A percentile compares a stretch with the other conserved stretches of the same genome.
Conservation (phyloP, 352 stramenopile species). For the Phytophthora colocasiae region DNA sequence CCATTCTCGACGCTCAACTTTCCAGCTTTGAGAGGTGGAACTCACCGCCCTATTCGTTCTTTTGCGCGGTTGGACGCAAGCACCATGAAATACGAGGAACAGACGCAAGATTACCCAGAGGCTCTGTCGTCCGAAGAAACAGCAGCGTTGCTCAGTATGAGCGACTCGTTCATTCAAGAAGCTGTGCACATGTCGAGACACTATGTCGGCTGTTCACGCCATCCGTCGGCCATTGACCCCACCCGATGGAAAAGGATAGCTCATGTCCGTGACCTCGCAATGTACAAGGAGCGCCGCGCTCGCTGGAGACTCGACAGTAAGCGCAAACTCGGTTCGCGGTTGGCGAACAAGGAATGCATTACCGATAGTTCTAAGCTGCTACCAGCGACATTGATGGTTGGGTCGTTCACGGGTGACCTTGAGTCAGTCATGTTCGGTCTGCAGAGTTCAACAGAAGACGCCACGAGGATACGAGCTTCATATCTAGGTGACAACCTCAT, state of each 20-base stretch:
- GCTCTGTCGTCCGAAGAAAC: conserved; percentile 35
- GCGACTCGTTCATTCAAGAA: conserved; percentile 43
- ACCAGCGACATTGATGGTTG: conserved; percentile 39
- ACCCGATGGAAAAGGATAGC: conserved; percentile 39
- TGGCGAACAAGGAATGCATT: conserved; percentile 20
- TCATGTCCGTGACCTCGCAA: conserved; percentile 28
- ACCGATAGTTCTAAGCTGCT: conserved; percentile 29
- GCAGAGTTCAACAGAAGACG: conserved; percentile 39
- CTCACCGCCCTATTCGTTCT: conserved; percentile 2
- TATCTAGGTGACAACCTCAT: conserved; percentile 38
- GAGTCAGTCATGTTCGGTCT: conserved; percentile 48
- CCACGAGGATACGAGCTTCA: conserved; percentile 31
- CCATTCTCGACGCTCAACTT: conserved; percentile 8
- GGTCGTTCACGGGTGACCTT: conserved; percentile 36
- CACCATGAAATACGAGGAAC: conserved; percentile 24
- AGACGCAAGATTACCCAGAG: neutral
- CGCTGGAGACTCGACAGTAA: conserved; percentile 24
- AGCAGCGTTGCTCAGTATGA: conserved; percentile 36
- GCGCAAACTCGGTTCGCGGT: conserved; percentile 36
- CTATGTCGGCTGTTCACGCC: conserved; percentile 28
- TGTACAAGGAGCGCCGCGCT: conserved; percentile 39
- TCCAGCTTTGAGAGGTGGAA: conserved; percentile 9
- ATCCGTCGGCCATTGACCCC: conserved; percentile 24
- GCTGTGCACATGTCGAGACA: conserved; percentile 46
- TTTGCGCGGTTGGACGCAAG: conserved; percentile 10